Conservation (phyloP, 176 grass and related monocot genomes). For the barley (Hordeum vulgare) region MorexV3_pseudomolecules_assembly NC_058518.1:455482921-455483420, state of each 20-base stretch:
- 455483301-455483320: constrained; percentile 29
- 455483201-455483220: constrained; percentile 33
- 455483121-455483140: constrained; percentile 86
- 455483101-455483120: constrained; percentile 76
- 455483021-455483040: constrained; percentile 92
- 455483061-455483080: constrained; percentile 28
- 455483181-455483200: constrained; percentile 12
- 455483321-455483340: constrained; percentile 31
- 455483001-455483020: constrained; percentile 97
- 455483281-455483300: constrained; percentile 42
- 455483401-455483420: constrained; percentile 26
- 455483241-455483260: constrained; percentile 41
- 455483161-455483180: constrained; percentile 27
- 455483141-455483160: constrained; percentile 75
- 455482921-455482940: constrained; percentile 62
- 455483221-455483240: constrained; percentile 43
- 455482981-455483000: constrained; percentile 70
- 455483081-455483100: constrained; percentile 81
- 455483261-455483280: constrained; percentile 35
- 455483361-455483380: background rate
- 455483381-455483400: constrained; percentile 42
- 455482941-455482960: constrained; percentile 36
- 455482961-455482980: constrained; percentile 66
- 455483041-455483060: constrained; percentile 50
- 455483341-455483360: constrained; percentile 28